phyloP scores from a whole-genome alignment of 2,329 filamentous ascomycete genomes.

The Capronia coronata region DNA sequence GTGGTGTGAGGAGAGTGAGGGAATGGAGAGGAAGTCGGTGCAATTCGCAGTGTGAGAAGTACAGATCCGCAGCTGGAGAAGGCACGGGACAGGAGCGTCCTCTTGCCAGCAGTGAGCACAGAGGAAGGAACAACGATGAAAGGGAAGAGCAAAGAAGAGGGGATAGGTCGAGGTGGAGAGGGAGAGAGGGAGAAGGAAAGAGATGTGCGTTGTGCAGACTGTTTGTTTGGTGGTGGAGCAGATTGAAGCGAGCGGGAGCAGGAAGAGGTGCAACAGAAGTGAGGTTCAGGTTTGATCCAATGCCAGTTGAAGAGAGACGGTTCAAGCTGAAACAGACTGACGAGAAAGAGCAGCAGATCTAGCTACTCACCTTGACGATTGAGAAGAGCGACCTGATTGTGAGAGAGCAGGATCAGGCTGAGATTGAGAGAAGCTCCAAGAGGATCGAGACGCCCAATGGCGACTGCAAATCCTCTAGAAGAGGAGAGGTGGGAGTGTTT shows the following conservation, averaged over 20 bases:
- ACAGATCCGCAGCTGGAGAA: neutral
- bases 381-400: neutral
- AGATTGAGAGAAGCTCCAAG: neutral
- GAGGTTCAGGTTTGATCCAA: neutral
- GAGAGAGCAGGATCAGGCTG: neutral
- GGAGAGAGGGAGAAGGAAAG: neutral
- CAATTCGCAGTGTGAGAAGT: neutral
- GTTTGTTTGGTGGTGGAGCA: neutral
- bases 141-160: neutral
- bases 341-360: neutral
- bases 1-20: neutral
- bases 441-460: neutral
- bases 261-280: neutral
- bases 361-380: neutral
- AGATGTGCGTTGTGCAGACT: neutral
- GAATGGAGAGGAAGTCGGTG: neutral
- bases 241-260: neutral
- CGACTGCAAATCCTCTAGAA: neutral
- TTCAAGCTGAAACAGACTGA: neutral
- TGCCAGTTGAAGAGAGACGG: neutral
- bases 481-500: neutral
- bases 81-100: neutral
- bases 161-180: neutral
- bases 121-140: neutral
- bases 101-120: neutral